phyloP scores from a whole-genome alignment of 1,139 yeast genomes.

The Yamadazyma sp. region DNA sequence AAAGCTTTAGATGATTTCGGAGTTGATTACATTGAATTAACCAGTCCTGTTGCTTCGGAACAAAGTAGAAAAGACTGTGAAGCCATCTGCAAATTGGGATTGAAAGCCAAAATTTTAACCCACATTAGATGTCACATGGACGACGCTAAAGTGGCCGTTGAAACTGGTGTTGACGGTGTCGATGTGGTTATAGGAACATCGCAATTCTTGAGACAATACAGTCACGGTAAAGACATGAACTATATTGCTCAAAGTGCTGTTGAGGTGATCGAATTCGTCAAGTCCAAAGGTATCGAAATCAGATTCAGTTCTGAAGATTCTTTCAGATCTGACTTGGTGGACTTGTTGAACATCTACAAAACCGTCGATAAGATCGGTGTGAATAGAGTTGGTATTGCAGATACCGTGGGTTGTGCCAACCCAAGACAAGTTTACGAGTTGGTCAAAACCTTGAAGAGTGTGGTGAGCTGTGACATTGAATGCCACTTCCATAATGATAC shows the following conservation, averaged over 20 bases:
- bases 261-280: conserved; percentile 58
- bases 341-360: conserved; percentile 54
- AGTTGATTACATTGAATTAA: conserved; percentile 58
- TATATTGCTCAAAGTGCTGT: conserved; percentile 53
- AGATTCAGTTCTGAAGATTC: conserved; percentile 60
- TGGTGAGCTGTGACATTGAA: conserved; percentile 57
- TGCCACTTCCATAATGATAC: conserved; percentile 64
- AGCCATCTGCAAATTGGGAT: conserved; percentile 56
- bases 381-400: conserved; percentile 61
- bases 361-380: conserved; percentile 61
- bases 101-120: conserved; percentile 54
- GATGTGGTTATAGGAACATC: conserved; percentile 62
- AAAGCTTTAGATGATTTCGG: conserved; percentile 61
- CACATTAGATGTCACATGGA: conserved; percentile 63
- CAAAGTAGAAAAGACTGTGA: conserved; percentile 58
- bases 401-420: conserved; percentile 62
- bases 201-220: conserved; percentile 51
- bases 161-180: conserved; percentile 62
- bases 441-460: conserved; percentile 57
- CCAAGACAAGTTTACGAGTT: conserved; percentile 62
- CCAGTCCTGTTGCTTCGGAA: conserved; percentile 60
- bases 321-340: conserved; percentile 58
- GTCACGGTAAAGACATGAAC: conserved; percentile 58
- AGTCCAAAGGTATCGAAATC: conserved; percentile 57
- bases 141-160: conserved; percentile 58